These are phyloP conservation scores for Chaetomium globosum DNA, from an alignment of 2,329 filamentous ascomycete genomes.

Conservation along the genomic window DNA sequence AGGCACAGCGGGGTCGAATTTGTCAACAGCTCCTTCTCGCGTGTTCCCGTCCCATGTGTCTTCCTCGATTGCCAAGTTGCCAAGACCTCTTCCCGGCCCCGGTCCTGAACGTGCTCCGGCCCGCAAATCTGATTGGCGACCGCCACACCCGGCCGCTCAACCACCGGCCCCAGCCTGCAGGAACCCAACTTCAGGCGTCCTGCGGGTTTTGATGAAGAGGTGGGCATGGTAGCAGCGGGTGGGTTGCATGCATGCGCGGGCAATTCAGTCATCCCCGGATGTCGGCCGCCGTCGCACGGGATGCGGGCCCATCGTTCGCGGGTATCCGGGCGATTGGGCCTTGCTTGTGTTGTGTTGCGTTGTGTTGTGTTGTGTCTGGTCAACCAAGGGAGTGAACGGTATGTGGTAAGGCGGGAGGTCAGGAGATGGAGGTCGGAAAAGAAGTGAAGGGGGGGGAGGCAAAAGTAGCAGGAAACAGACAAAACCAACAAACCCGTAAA, in stretches of 20 bases:
- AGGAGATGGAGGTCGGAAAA: background rate
- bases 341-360: background rate
- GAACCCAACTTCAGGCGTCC: conserved; percentile 13
- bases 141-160: conserved; percentile 19
- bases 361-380: background rate
- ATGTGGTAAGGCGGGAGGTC: background rate
- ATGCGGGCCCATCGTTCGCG: background rate
- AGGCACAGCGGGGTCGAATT: background rate
- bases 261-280: background rate
- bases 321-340: background rate
- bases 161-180: conserved; percentile 19
- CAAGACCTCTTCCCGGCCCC: conserved; percentile 16
- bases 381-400: background rate
- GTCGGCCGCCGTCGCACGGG: background rate
- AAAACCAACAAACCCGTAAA: background rate
- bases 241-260: background rate
- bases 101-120: conserved; percentile 29
- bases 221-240: background rate
- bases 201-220: conserved; percentile 6
- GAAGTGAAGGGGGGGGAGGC: background rate
- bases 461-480: background rate
- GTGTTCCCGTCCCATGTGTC: background rate
- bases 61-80: conserved; percentile 13
- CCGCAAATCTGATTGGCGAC: conserved; percentile 32
- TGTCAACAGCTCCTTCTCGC: background rate